Evolutionary conservation across 164 flowering plant species (phyloP), one percentile per base, ranked within the genome.

Genomic region (Brasenia schreberi): DNA sequence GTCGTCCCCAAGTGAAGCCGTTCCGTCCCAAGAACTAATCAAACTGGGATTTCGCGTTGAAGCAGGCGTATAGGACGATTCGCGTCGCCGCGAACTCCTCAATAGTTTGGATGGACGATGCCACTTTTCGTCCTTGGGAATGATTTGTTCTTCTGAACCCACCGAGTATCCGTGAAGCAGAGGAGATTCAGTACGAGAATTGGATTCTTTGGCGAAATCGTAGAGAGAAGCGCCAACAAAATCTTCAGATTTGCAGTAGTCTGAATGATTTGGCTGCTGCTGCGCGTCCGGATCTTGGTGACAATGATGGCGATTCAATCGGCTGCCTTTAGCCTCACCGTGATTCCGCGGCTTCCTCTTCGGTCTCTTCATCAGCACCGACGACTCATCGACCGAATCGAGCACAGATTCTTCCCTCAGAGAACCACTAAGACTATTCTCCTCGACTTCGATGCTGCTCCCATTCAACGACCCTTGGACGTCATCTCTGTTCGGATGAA

Each of bases 21-120:
- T 77, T 33, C 83, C 95, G 71, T 85, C 96, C 92, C 90, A 89
- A 52, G 97, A 94, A 45, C 78, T 89, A 66, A 79, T 76, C 10
- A 83, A 79, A 64, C 96, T 91, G 0, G 92, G 87, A 69, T 89
- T 79, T 14, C 73, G 81, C 9, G 95, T 84, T 14, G 99, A 92
- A 76, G 87, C 77, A 18, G 99, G 96, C 0, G 99, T 87, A 62
- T 85, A 83, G 1, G 89, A 71, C 18, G 81, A 92, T 42, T 63
- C 73, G 17, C 82, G 93, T 72, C 72, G 84, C 68, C 77, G 65
- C 44, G 74, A 72, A 65, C 62, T 78, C 69, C 74, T 81, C 73
- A 81, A 69, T 42, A 81, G 69, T 69, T 81, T 88, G 0, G 87
- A 67, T 7, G 85, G 75, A 43, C 70, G 70, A 42, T 83, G 73